These are phyloP conservation scores for Penicillium cinerascens DNA, from an alignment of 495 filamentous ascomycete genomes.

Conservation along the genomic window DNA sequence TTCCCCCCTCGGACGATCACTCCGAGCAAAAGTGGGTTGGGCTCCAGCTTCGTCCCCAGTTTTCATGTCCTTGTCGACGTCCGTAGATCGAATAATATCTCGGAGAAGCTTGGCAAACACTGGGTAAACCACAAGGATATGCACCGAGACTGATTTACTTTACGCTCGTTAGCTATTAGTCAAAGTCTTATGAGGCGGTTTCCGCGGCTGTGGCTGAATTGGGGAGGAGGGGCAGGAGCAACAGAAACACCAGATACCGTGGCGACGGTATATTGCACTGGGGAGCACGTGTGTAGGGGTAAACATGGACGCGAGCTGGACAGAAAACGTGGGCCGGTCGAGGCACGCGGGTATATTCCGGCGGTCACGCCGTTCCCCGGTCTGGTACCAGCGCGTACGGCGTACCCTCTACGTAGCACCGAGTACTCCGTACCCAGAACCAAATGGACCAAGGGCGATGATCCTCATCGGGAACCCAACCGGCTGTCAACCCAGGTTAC, in stretches of 20 bases:
- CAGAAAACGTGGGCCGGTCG: conserved; percentile 8
- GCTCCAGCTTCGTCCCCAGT: conserved; percentile 19
- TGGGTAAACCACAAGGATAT: no score
- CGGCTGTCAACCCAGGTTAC: not conserved
- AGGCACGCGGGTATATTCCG: conserved; percentile 16
- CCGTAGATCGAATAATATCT: not conserved
- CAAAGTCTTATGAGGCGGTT: no score
- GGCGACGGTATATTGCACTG: not conserved
- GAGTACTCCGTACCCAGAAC: not conserved
- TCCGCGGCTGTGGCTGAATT: conserved; percentile 22
- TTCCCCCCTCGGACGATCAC: conserved; percentile 18
- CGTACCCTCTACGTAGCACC: no score
- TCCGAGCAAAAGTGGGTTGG: conserved; percentile 6
- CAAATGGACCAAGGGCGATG: not conserved
- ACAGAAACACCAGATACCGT: not conserved
- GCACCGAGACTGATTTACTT: no score
- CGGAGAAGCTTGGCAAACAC: conserved; percentile 13
- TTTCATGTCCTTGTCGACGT: conserved; percentile 16
- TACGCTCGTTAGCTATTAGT: no score
- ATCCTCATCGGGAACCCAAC: not conserved
- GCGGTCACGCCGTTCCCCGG: conserved; percentile 2
- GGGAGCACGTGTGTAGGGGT: not conserved
- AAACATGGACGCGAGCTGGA: conserved; percentile 1
- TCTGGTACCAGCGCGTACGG: not conserved
- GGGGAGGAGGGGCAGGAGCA: not conserved